Percentiles rank a stretch among this genome's conserved stretches.
Conservation (phyloP, 2,329 filamentous ascomycete genomes). For the Mariannaea elegans region DNA sequence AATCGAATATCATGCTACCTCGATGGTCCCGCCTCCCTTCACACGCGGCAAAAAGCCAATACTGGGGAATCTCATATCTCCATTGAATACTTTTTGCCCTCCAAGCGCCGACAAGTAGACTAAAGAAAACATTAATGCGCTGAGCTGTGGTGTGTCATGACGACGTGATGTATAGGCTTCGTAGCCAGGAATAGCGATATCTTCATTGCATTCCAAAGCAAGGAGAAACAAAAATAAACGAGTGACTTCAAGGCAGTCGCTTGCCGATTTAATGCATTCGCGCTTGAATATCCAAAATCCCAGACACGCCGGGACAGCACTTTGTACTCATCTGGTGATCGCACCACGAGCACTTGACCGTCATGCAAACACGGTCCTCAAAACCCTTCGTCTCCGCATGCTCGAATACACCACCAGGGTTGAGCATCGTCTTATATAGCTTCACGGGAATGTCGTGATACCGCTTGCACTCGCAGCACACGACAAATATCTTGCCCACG, state of each 20-base stretch:
- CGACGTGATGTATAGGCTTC: neutral
- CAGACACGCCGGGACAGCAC: slow-evolving; percentile 75
- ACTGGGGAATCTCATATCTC: slow-evolving; percentile 12
- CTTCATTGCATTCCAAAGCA: neutral
- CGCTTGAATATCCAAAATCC: slow-evolving; percentile 72
- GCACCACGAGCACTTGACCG: slow-evolving; percentile 77
- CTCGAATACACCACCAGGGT: slow-evolving; percentile 63
- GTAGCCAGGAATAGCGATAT: slow-evolving; percentile 2
- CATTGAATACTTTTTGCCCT: slow-evolving; percentile 13
- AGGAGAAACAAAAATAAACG: slow-evolving; percentile 5
- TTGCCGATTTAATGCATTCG: slow-evolving; percentile 57
- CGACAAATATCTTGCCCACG: slow-evolving; percentile 70
- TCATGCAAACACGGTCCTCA: slow-evolving; percentile 65
- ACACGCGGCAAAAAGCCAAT: neutral
- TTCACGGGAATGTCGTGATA: slow-evolving; percentile 73
- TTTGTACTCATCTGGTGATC: slow-evolving; percentile 73
- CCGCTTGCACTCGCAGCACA: slow-evolving; percentile 71
- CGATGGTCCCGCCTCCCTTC: too few species aligned
- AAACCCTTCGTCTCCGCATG: slow-evolving; percentile 59
- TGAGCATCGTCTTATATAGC: slow-evolving; percentile 71
- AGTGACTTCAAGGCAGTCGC: neutral
- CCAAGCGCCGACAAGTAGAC: slow-evolving; percentile 4
- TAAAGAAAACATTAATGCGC: slow-evolving; percentile 25
- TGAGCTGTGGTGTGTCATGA: slow-evolving; percentile 24
- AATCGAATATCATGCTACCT: too few species aligned